Percentiles rank a stretch among this genome's conserved stretches.
phyloP scores from a whole-genome alignment of 345 rosid species.

The Pugionium cornutum region DNA sequence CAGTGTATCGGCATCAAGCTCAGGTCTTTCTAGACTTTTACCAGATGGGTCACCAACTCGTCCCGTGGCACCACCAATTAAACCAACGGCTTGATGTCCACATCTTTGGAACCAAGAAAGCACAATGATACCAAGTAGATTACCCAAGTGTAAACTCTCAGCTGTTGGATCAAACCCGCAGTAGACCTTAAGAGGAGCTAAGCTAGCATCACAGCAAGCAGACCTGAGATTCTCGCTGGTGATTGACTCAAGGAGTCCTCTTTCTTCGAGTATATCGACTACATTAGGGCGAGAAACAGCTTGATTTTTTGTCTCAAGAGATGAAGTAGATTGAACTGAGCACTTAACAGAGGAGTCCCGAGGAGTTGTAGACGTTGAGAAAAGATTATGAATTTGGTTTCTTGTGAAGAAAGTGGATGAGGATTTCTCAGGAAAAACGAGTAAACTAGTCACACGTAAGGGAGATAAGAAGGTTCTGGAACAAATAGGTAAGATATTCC shows the following conservation, averaged over 20 bases:
- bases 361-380: slow-evolving; percentile 31
- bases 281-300: slow-evolving; percentile 51
- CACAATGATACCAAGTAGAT: slow-evolving; percentile 84
- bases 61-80: slow-evolving; percentile 94
- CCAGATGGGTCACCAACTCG: slow-evolving; percentile 97
- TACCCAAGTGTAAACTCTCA: slow-evolving; percentile 89
- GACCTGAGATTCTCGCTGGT: slow-evolving; percentile 78
- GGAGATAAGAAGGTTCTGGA: slow-evolving; percentile 43
- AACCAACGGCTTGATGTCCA: slow-evolving; percentile 84
- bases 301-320: slow-evolving; percentile 40
- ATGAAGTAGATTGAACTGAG: slow-evolving; percentile 39
- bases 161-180: slow-evolving; percentile 99
- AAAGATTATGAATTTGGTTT: slow-evolving; percentile 28
- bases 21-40: slow-evolving; percentile 86
- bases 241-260: slow-evolving; percentile 80
- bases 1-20: slow-evolving; percentile 59
- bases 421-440: slow-evolving; percentile 28
- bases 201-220: slow-evolving; percentile 47
- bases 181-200: slow-evolving; percentile 60
- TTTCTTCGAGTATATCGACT: slow-evolving; percentile 67
- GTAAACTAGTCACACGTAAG: slow-evolving; percentile 32
- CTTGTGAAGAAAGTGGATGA: slow-evolving; percentile 29
- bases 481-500: slow-evolving; percentile 41
- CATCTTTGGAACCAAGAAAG: slow-evolving; percentile 93
- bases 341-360: slow-evolving; percentile 45